phyloP scores from a whole-genome alignment of 495 filamentous ascomycete species.

The Pyrenula massariospora region DNA sequence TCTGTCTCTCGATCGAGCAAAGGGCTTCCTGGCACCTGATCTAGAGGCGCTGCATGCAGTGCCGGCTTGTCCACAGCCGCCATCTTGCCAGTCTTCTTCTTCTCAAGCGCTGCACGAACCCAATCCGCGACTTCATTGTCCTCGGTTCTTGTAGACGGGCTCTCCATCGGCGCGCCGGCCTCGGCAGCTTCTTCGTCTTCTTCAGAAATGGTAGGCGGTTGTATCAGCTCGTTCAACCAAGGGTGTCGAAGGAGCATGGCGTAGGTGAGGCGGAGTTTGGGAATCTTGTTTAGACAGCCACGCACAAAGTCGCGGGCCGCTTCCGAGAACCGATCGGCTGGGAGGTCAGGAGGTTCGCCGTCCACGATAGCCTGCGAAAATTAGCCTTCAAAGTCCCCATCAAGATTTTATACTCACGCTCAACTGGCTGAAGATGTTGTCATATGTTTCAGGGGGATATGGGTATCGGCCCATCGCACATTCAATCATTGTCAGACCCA shows the following conservation, averaged over 20 bases:
- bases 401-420: conserved; percentile 56
- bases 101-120: conserved; percentile 63
- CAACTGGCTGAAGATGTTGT: conserved; percentile 96
- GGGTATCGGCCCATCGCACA: conserved; percentile 93
- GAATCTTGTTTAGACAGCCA: conserved; percentile 85
- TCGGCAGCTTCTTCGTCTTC: conserved; percentile 41
- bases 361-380: conserved; percentile 80
- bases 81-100: conserved; percentile 40
- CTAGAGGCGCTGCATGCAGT: conserved; percentile 65
- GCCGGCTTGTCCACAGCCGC: conserved; percentile 48
- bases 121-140: conserved; percentile 76
- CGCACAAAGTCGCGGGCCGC: conserved; percentile 77
- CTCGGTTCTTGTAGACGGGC: conserved; percentile 32
- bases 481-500: conserved; percentile 91
- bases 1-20: conserved; percentile 10
- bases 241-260: conserved; percentile 76
- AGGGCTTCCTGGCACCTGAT: conserved; percentile 36
- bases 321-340: conserved; percentile 62
- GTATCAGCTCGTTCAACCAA: conserved; percentile 71
- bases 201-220: conserved; percentile 72
- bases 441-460: conserved; percentile 95
- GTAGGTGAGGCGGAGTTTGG: conserved; percentile 82
- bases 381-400: conserved; percentile 3
- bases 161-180: conserved; percentile 18
- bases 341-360: conserved; percentile 81